Conservation (phyloP, 495 filamentous ascomycete species). For the Apiosordaria backusii region DNA sequence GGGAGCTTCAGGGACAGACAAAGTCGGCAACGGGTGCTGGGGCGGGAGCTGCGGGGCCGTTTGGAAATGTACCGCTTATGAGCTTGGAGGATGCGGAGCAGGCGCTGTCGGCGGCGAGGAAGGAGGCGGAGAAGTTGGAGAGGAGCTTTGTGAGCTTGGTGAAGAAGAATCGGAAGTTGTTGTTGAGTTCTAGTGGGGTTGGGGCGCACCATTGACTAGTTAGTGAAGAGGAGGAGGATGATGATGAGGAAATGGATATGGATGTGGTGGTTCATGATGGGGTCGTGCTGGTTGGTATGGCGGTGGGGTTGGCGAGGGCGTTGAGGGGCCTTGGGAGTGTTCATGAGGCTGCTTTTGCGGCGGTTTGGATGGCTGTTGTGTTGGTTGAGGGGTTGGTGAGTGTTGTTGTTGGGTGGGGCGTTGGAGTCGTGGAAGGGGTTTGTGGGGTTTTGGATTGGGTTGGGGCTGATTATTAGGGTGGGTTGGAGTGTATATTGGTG, state of each 20-base stretch:
- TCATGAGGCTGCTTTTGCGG: constrained; percentile 25
- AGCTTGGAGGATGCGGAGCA: constrained; percentile 60
- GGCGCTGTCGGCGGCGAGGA: constrained; percentile 52
- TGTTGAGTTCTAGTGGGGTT: constrained; percentile 15
- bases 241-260: background rate
- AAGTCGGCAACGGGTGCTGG: background rate
- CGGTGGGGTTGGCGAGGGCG: constrained; percentile 24
- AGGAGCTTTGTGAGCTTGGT: constrained; percentile 60
- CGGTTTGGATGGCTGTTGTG: constrained; percentile 30
- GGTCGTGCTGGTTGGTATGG: constrained; percentile 16
- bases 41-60: constrained; percentile 21
- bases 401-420: constrained; percentile 21
- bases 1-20: background rate
- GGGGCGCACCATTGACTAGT: background rate
- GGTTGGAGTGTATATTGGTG: background rate
- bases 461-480: constrained; percentile 29
- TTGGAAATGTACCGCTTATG: constrained; percentile 49
- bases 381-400: constrained; percentile 26
- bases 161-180: constrained; percentile 56
- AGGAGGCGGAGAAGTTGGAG: constrained; percentile 66
- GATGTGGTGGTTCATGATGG: constrained; percentile 9
- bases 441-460: constrained; percentile 36
- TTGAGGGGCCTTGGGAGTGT: constrained; percentile 19
- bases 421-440: constrained; percentile 28
- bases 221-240: background rate